phyloP scores from a whole-genome alignment of 305 asterid species.

The Fraxinus albicans region DNA sequence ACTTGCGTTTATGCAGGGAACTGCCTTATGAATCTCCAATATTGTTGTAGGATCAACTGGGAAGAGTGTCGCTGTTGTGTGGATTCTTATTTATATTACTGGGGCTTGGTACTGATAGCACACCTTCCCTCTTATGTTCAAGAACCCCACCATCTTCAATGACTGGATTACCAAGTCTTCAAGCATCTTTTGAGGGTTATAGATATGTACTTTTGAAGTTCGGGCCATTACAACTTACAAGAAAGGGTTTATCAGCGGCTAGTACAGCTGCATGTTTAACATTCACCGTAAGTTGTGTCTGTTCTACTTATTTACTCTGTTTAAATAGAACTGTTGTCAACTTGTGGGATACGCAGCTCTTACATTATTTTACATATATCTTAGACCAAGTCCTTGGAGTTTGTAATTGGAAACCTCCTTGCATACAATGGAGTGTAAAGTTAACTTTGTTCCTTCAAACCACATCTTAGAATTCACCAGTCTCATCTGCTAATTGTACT shows the following conservation, averaged over 20 bases:
- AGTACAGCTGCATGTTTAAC: slow-evolving; percentile 87
- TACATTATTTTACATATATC: background rate
- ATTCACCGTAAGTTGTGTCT: slow-evolving; percentile 63
- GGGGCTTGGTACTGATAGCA: slow-evolving; percentile 80
- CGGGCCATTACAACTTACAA: slow-evolving; percentile 80
- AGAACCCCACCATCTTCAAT: slow-evolving; percentile 83
- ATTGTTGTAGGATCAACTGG: slow-evolving; percentile 87
- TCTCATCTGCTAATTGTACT: background rate
- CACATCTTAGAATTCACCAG: background rate
- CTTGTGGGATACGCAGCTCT: background rate
- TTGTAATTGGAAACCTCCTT: background rate
- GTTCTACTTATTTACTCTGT: background rate
- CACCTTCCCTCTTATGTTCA: slow-evolving; percentile 73
- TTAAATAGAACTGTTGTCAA: background rate
- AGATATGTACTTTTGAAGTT: slow-evolving; percentile 69
- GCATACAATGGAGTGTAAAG: background rate
- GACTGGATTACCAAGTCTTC: slow-evolving; percentile 56
- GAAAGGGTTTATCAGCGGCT: slow-evolving; percentile 78
- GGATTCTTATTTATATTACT: slow-evolving; percentile 75
- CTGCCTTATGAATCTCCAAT: slow-evolving; percentile 45
- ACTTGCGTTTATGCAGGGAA: slow-evolving; percentile 47
- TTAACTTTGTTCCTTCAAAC: background rate
- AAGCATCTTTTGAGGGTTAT: slow-evolving; percentile 70
- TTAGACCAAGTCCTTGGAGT: background rate
- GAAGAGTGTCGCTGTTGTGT: slow-evolving; percentile 80